These are phyloP conservation scores for Podospora didyma DNA, from an alignment of 495 filamentous ascomycete species.

Conservation along the genomic window DNA sequence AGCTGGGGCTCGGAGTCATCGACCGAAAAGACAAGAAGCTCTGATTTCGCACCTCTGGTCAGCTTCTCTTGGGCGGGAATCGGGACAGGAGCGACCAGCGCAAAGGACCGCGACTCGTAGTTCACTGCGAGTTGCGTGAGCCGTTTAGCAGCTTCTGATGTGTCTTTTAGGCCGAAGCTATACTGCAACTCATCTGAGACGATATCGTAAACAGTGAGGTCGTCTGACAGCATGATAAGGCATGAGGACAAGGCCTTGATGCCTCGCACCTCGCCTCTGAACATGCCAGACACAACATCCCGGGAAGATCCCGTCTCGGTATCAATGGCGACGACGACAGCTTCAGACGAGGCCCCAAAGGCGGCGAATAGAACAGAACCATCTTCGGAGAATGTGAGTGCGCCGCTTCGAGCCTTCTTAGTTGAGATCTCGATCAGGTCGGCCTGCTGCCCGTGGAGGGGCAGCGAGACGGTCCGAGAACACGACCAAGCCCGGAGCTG, in stretches of 20 bases:
- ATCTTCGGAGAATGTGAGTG: constrained; percentile 75
- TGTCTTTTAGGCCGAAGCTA: constrained; percentile 37
- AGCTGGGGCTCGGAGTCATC: constrained; percentile 46
- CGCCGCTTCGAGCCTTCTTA: constrained; percentile 34
- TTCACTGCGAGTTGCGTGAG: constrained; percentile 61
- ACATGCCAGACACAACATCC: constrained; percentile 52
- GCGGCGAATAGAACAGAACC: constrained; percentile 76
- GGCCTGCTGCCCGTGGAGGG: constrained; percentile 35
- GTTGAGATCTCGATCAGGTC: constrained; percentile 18
- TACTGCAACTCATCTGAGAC: constrained; percentile 56
- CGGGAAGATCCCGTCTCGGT: constrained; percentile 52
- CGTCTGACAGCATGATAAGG: constrained; percentile 59
- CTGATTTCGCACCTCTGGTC: constrained; percentile 32
- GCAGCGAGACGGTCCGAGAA: constrained; percentile 54
- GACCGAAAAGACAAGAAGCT: constrained; percentile 55
- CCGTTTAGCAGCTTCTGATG: constrained; percentile 31
- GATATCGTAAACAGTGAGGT: constrained; percentile 63
- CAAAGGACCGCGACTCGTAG: constrained; percentile 50
- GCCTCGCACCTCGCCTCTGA: constrained; percentile 47
- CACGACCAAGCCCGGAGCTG: constrained; percentile 69
- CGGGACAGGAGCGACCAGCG: constrained; percentile 46
- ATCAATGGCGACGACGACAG: constrained; percentile 54
- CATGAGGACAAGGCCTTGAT: constrained; percentile 57
- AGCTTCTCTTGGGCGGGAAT: constrained; percentile 19
- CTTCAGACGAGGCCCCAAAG: constrained; percentile 37